Evolutionary conservation across 2,329 filamentous ascomycete species (phyloP).

Genomic region (Hypoxylon sp.): DNA sequence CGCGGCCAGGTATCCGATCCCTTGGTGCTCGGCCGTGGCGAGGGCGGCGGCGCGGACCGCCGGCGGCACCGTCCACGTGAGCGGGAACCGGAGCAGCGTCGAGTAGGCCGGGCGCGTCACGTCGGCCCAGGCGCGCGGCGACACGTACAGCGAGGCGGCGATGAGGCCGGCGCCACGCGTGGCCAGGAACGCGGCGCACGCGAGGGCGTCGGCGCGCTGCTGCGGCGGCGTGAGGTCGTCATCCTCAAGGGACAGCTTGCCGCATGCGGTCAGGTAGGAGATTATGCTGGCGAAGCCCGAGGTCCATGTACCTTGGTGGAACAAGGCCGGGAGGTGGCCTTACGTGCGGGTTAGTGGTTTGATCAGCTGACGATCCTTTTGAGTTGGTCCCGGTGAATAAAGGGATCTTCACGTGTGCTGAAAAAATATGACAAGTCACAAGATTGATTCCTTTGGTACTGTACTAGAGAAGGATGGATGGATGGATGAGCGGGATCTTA

Average conservation of each 20-base stretch:
- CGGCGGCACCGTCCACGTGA: slow-evolving; percentile 87
- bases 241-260: slow-evolving; percentile 55
- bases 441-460: slow-evolving; percentile 36
- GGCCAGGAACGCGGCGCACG: slow-evolving; percentile 76
- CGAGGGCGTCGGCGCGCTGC: slow-evolving; percentile 61
- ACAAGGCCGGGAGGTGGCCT: slow-evolving; percentile 68
- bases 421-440: slow-evolving; percentile 23
- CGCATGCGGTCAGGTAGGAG: slow-evolving; percentile 60
- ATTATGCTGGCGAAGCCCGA: slow-evolving; percentile 73
- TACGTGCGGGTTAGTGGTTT: slow-evolving; percentile 45
- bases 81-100: slow-evolving; percentile 82
- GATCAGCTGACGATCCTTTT: slow-evolving; percentile 43
- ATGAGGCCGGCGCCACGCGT: slow-evolving; percentile 81
- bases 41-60: slow-evolving; percentile 77
- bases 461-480: slow-evolving; percentile 25
- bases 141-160: slow-evolving; percentile 90
- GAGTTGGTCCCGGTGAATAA: slow-evolving; percentile 2
- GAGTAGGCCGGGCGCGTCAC: slow-evolving; percentile 85
- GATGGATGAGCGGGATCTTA: slow-evolving; percentile 58
- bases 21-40: slow-evolving; percentile 75
- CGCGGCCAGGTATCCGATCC: slow-evolving; percentile 75
- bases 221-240: slow-evolving; percentile 54
- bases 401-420: slow-evolving; percentile 8
- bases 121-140: slow-evolving; percentile 85
- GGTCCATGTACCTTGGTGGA: slow-evolving; percentile 64